Percentiles rank a stretch among this genome's conserved stretches.
Conservation (phyloP, 2,329 filamentous ascomycete species). For the Fusarium sacchari region DNA sequence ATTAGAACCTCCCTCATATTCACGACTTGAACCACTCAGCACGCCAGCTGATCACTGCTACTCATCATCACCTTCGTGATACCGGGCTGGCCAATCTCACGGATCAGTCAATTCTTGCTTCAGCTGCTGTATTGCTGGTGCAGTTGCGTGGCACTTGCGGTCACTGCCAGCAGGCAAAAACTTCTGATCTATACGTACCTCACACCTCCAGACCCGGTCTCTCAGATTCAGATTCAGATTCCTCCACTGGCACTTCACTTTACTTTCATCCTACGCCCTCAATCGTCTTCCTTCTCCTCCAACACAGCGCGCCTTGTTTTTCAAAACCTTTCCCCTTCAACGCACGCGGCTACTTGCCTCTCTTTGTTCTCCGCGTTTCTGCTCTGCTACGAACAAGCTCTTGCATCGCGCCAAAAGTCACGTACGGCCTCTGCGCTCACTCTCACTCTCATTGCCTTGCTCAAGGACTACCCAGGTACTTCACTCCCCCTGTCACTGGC, state of each 20-base stretch:
- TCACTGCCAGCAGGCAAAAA: conserved; percentile 38
- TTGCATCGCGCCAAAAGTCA: conserved; percentile 34
- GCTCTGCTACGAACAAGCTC: conserved; percentile 14
- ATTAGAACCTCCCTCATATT: conserved; percentile 36
- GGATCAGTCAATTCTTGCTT: conserved; percentile 12
- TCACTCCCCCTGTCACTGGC: conserved; percentile 32
- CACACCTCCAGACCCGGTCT: background rate
- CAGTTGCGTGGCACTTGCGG: conserved; percentile 36
- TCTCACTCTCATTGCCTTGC: conserved; percentile 23
- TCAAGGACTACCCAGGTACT: conserved; percentile 9
- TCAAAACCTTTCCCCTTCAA: background rate
- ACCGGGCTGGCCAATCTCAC: background rate
- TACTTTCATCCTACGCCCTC: conserved; percentile 29
- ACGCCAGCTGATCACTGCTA: conserved; percentile 26
- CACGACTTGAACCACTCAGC: conserved; percentile 22
- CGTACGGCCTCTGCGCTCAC: conserved; percentile 20
- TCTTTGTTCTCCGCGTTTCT: conserved; percentile 12
- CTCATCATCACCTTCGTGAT: conserved; percentile 17
- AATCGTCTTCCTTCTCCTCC: conserved; percentile 18
- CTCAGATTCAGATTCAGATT: conserved; percentile 29
- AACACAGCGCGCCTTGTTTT: background rate
- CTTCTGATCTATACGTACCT: conserved; percentile 46
- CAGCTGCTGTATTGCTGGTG: conserved; percentile 26
- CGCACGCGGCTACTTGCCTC: background rate
- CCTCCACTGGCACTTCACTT: conserved; percentile 21